Evolutionary conservation across 1,284 basidiomycete species (phyloP).

Genomic region (Caloboletus firmus): DNA sequence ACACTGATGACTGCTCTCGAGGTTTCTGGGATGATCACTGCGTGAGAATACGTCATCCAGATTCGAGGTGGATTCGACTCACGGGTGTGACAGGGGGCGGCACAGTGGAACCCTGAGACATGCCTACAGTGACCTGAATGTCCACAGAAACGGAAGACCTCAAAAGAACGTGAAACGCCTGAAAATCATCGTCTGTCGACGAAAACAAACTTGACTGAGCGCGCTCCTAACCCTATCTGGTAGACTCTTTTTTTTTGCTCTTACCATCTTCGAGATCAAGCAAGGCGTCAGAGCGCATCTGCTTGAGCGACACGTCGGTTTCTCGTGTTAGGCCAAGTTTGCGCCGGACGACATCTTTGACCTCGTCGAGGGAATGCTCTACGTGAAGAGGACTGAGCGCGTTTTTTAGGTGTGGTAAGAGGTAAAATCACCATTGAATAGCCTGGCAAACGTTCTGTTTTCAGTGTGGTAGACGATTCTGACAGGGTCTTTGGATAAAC

Average conservation of each 20-base stretch:
- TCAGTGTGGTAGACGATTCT: constrained; percentile 56
- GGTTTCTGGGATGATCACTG: neutral
- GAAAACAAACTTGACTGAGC: constrained; percentile 5
- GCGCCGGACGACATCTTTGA: constrained; percentile 53
- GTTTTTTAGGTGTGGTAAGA: neutral
- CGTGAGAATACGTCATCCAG: neutral
- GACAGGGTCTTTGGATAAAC: constrained; percentile 37
- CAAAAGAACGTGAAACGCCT: constrained; percentile 54
- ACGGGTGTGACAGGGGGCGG: constrained; percentile 3
- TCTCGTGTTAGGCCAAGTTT: constrained; percentile 55
- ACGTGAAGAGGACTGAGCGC: constrained; percentile 10
- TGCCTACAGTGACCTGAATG: constrained; percentile 37
- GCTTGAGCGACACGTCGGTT: constrained; percentile 49
- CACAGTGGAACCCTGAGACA: neutral
- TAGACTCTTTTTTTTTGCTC: constrained; percentile 7
- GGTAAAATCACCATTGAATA: constrained; percentile 59
- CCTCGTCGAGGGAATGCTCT: constrained; percentile 62
- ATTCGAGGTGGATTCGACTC: constrained; percentile 1
- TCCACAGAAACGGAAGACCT: constrained; percentile 35
- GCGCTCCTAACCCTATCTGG: neutral
- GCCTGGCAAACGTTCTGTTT: constrained; percentile 55
- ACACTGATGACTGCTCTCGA: neutral
- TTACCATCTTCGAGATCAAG: constrained; percentile 74
- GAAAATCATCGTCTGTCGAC: constrained; percentile 69
- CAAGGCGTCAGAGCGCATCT: constrained; percentile 50